Evolutionary conservation across 2,329 filamentous ascomycete species (phyloP).

Genomic region (Tolypocladium cylindrosporum): DNA sequence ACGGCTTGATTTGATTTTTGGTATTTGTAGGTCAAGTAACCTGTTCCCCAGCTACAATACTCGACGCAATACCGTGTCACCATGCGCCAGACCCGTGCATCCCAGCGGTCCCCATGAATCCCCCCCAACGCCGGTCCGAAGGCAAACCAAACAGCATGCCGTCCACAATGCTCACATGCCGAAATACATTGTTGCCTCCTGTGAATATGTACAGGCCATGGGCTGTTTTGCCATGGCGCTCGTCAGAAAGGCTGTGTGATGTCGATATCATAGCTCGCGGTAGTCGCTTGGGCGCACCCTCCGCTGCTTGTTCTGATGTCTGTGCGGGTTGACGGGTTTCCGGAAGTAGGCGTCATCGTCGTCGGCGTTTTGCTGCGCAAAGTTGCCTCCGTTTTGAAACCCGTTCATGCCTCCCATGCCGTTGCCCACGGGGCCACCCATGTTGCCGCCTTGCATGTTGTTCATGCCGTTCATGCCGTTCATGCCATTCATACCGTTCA

Average conservation of each 20-base stretch:
- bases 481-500: slow-evolving; percentile 15
- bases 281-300: slow-evolving; percentile 84
- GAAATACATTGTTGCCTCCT: neutral
- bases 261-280: slow-evolving; percentile 56
- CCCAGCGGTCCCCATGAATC: neutral
- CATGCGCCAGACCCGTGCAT: neutral
- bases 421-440: slow-evolving; percentile 6
- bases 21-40: too few species aligned
- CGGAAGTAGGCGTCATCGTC: slow-evolving; percentile 92
- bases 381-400: slow-evolving; percentile 26
- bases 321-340: slow-evolving; percentile 89
- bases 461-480: slow-evolving; percentile 19
- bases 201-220: neutral
- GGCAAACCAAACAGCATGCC: neutral
- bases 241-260: neutral
- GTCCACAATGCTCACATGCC: neutral
- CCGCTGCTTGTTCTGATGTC: slow-evolving; percentile 73
- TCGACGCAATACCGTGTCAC: neutral
- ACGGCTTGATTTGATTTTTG: neutral
- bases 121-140: neutral
- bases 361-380: slow-evolving; percentile 41
- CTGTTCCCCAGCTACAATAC: neutral
- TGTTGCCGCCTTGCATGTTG: slow-evolving; percentile 7
- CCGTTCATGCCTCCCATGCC: slow-evolving; percentile 20
- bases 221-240: neutral